Percentiles rank a stretch among this genome's conserved stretches.
Conservation (phyloP, 208 protist genomes). For the Acanthamoeba rhysodes region DNA sequence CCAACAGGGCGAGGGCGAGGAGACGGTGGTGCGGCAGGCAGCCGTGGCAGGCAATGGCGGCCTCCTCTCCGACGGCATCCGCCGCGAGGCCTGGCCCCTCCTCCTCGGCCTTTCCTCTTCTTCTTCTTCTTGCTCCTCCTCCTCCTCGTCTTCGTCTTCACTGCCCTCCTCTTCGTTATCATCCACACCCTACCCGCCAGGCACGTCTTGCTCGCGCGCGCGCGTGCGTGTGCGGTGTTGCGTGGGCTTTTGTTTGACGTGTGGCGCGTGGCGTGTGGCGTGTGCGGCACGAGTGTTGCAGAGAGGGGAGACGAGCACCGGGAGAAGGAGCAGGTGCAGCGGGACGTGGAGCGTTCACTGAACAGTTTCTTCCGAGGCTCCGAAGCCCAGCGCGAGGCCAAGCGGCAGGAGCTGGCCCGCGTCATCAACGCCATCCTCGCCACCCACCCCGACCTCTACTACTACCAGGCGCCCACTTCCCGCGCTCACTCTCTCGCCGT, state of each 20-base stretch:
- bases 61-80: background rate
- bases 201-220: background rate
- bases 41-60: background rate
- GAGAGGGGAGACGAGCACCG: constrained; percentile 16
- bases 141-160: background rate
- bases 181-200: background rate
- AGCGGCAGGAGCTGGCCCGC: constrained; percentile 13
- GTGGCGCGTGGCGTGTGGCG: too few species aligned
- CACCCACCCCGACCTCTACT: constrained; percentile 25
- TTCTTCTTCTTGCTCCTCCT: background rate
- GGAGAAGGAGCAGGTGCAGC: constrained; percentile 62
- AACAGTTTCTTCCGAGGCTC: constrained; percentile 29
- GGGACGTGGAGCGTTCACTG: constrained; percentile 55
- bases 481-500: background rate
- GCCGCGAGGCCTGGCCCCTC: constrained; percentile 51
- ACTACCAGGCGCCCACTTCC: constrained; percentile 49
- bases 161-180: background rate
- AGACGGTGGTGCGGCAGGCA: background rate
- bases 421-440: constrained; percentile 63
- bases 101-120: constrained; percentile 20
- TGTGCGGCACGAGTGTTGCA: background rate
- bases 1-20: background rate
- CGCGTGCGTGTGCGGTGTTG: background rate
- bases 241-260: background rate
- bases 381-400: constrained; percentile 16